Percentiles rank a stretch among this genome's conserved stretches.
phyloP scores from a whole-genome alignment of 2,329 filamentous ascomycete species.

The Zymoseptoria brevis region DNA sequence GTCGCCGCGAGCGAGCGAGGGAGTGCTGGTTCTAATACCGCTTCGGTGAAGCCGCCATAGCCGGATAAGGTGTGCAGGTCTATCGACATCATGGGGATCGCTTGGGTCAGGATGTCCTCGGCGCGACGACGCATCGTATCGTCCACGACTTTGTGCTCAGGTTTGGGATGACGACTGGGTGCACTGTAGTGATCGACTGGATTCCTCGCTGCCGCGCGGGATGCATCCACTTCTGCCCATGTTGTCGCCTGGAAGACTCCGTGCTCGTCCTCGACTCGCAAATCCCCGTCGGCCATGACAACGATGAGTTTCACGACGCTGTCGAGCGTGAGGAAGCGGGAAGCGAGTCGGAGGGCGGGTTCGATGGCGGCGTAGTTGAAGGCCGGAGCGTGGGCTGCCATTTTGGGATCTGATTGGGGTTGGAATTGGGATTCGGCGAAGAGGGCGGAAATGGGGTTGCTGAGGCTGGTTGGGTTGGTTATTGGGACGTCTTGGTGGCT shows the following conservation, averaged over 20 bases:
- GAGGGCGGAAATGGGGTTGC: neutral
- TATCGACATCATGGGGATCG: neutral
- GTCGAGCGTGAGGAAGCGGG: slow-evolving; percentile 1
- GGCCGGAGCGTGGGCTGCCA: neutral
- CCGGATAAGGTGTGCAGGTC: neutral
- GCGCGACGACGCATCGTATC: slow-evolving; percentile 1
- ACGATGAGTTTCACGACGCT: neutral
- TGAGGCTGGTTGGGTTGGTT: neutral
- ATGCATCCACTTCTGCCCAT: neutral
- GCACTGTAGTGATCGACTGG: neutral
- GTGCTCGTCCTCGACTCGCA: neutral
- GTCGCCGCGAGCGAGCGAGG: neutral
- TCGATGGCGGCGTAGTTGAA: slow-evolving; percentile 1
- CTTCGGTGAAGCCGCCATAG: neutral
- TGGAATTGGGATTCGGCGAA: slow-evolving; percentile 1
- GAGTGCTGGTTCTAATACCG: neutral
- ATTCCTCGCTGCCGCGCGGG: neutral
- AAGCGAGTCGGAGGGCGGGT: slow-evolving; percentile 1
- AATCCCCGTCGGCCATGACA: slow-evolving; percentile 2
- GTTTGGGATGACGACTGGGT: neutral
- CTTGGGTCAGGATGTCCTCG: neutral
- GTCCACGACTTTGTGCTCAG: neutral
- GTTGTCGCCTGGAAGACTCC: neutral
- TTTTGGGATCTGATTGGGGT: neutral
- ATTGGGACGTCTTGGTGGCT: neutral